A percentile compares a stretch with the other conserved stretches of the same genome.
These are phyloP conservation scores for Pythium pyrilobum DNA, from an alignment of 352 stramenopile species.

Conservation along the genomic window DNA sequence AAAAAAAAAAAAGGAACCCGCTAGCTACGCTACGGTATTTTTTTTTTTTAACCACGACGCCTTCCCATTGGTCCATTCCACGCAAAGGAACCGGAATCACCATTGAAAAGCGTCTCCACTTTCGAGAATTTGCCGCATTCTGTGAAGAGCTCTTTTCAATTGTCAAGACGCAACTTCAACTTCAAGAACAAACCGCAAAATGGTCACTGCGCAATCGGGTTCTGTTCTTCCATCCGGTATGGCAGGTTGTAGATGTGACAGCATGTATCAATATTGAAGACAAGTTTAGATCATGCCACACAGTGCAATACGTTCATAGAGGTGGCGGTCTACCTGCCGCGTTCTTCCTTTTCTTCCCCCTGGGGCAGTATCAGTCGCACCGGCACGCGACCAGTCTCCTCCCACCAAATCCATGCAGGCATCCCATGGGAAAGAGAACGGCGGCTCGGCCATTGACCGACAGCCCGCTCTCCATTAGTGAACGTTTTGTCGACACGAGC, in stretches of 20 bases:
- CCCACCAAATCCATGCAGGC: no score
- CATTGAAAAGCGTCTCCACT: no score
- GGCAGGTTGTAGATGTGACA: not conserved
- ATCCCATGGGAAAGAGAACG: no score
- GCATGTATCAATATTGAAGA: not conserved
- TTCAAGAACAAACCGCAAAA: conserved; percentile 16
- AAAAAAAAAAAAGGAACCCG: conserved; percentile 2
- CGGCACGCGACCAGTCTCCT: conserved; percentile 5
- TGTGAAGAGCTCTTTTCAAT: conserved; percentile 14
- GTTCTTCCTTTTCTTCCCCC: conserved; percentile 10
- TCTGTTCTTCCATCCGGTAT: not conserved
- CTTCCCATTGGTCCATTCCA: conserved; percentile 20
- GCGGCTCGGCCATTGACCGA: not conserved
- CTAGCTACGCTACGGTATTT: no score
- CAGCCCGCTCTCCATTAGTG: not conserved
- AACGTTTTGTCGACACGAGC: no score
- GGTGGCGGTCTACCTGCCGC: not conserved
- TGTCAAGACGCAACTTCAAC: conserved; percentile 31
- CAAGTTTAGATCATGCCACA: conserved; percentile 10
- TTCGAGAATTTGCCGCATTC: conserved; percentile 2
- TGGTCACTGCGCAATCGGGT: not conserved
- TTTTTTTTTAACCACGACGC: conserved; percentile 22
- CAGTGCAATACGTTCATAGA: not conserved
- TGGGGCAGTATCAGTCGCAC: conserved; percentile 6
- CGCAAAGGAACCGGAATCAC: no score